Base-by-base conservation (phyloP, 2,329 filamentous ascomycete genomes). In the Colletotrichum sp. region DNA sequence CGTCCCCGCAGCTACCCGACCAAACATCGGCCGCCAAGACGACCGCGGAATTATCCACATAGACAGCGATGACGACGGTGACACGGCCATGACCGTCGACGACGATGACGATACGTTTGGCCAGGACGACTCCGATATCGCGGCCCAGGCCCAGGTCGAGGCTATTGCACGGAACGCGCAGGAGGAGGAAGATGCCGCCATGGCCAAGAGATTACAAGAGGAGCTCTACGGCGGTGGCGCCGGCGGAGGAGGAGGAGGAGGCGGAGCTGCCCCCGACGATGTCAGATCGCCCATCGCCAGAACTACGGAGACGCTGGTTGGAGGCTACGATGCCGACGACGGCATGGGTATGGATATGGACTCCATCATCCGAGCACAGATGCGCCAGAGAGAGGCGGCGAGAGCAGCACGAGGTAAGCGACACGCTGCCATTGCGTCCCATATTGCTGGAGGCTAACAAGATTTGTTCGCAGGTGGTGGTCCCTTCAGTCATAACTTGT, bases 281-380 rank as follows among this genome's bases (percentile, higher is more conserved):
- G 93, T 99, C 71, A 91, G 97, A 81, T 97, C 97, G 64, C 97
- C 97, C 10, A 98, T 99, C 85, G 95, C 94, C 62, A 92, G 95
- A 80, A 98, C 95, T 32, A 98, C 95, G 15, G 97, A 99, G 86
- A 98, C 96, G 1, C 90, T 99, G 69, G 93, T 98, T 12, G 96
- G 94, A 3, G 87, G 80, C n/a, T 86, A 86, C 49, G 86, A 89
- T 44, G 89, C 88, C 64, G 89, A 90, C 24, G 89, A 89, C 32
- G 88, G 89, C 72, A 88, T 92, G 83, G 88, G 89, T 72, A 88
- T 92, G 83, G 88, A 92, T 75, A 89, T 90, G 65, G 90, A 92
- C 66, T 68, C 75, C 26, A 74, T 77, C 16, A 88, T 95, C 10
- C 85, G 94, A 68, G 90, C 94, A 78, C 92, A 95, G 81, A 84